Percentiles rank a stretch among this genome's conserved stretches.
Evolutionary conservation across 2,329 filamentous ascomycete genomes (phyloP).

Genomic region (Monilinia laxa): DNA sequence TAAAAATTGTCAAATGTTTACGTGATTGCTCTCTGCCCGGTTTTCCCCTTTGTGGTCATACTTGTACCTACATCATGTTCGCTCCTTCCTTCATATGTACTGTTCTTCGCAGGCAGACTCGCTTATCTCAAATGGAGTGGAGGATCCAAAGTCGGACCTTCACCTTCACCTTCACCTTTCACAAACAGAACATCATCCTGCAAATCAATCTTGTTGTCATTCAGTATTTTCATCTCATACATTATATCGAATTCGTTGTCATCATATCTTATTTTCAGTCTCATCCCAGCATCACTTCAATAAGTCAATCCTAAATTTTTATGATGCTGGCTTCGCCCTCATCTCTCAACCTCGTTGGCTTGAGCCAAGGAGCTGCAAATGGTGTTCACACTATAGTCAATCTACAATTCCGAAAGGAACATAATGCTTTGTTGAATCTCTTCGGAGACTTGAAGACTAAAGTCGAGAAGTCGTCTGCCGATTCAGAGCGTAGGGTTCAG

Average conservation of each 20-base stretch:
- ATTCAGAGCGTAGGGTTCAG: slow-evolving; percentile 2
- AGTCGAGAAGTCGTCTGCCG: slow-evolving; percentile 1
- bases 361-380: background rate
- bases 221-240: background rate
- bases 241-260: background rate
- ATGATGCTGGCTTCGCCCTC: background rate
- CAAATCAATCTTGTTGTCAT: background rate
- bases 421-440: background rate
- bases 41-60: background rate
- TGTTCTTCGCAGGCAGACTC: background rate
- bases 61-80: background rate
- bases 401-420: slow-evolving; percentile 13
- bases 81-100: background rate
- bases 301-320: background rate
- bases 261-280: background rate
- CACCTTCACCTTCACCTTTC: background rate
- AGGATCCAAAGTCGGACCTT: background rate
- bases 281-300: background rate
- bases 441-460: background rate
- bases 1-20: slow-evolving; percentile 20
- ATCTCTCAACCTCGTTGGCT: slow-evolving; percentile 7
- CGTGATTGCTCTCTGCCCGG: background rate
- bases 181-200: background rate
- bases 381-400: background rate
- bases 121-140: background rate